Evolutionary conservation across 2,329 filamentous ascomycete species (phyloP), one percentile per base, ranked within the genome.

Genomic region (Thelonectria olida): DNA sequence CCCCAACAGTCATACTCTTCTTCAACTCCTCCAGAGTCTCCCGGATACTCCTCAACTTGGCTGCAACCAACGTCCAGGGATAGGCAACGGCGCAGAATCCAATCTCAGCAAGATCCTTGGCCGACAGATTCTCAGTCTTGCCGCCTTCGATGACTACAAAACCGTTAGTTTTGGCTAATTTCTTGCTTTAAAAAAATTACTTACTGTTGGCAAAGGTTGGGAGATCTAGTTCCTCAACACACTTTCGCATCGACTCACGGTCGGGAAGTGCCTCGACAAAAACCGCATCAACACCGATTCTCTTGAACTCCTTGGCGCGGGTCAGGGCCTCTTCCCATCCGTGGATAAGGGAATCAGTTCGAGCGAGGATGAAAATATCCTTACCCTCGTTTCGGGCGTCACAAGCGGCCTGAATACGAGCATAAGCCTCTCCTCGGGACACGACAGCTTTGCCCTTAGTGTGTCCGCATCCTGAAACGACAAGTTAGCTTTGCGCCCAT

Each of bases 381-480:
- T 69, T 64, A 1, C 80, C 80, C 53, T 81, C 72, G 51, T 82
- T 73, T 7, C 80, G 72, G 4, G 81, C 80, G 54, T 82, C 81
- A 8, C 73, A 74, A 1, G 81, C 81, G 2, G 81, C 82, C 59
- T 80, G 77, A 15, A 81, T 76, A 1, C 81, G 74, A 3, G 80
- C 80, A 50, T 75, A 82, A 2, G 81, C 81, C 62, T 83, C 80
- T 8, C 73, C 79, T 7, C 78, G 72, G 2, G 77, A 76, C 1
- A 84, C 80, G 0, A 83, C 81, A 0, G 73, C 71, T 64, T 82
- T 83, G 0, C 80, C 81, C 52, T 80, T 79, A 0, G 80, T 83
- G 60, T 83, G 81, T 0, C 71, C 71, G 31, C 71, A 73, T 6
- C 69, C 71, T 73, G 9, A 2, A 0, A 0, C 7, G 1, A 47